Evolutionary conservation across 78 protist genomes (phyloP), one percentile per base, ranked within the genome.

Genomic region (Cavenderia fasciculata): DNA sequence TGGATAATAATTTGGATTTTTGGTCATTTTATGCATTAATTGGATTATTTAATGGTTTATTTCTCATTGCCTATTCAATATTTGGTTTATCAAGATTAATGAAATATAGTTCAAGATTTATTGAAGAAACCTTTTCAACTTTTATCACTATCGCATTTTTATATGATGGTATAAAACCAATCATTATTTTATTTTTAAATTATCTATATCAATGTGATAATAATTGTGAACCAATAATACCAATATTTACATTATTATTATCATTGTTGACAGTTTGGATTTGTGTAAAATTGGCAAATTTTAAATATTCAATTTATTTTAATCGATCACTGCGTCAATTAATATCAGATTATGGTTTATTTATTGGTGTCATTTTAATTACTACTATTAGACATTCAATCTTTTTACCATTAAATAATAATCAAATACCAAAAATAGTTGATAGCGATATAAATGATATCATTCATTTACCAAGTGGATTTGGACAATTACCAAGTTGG

Each of bases 81-180:
- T 49, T 34, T 27, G 78, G 78, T 29, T 25, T 34, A 21, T 49
- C 65, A 34, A 44, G 46, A 71, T 34, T 71, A 34, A 71, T 71
- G 78, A 51, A 34, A 51, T 71, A 71, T 19, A 49, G 65, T 19
- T 71, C 78, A 51, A 49, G 78, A 33, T 71, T 71, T 34, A 71
- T 71, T 19, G 78, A 71, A 33, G 78, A 71, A 34, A 71, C 78
- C 21, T 71, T 71, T 71, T 59, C 78, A 1, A 21, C 49, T 12
- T 71, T 71, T 51, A 71, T 71, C 34, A 71, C 78, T 0, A 49
- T 71, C 2, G 78, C 78, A 6, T 71, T 71, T n/a, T 34, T 71
- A 5, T 71, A 71, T 33, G 78, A 71, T 49, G 78, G 78, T 33
- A 71, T 71, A 2, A 71, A 71, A n/a, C 78, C 78, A 16, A 51